phyloP scores from a whole-genome alignment of 2,329 filamentous ascomycete species.

The Tolypocladium endophyticum region DNA sequence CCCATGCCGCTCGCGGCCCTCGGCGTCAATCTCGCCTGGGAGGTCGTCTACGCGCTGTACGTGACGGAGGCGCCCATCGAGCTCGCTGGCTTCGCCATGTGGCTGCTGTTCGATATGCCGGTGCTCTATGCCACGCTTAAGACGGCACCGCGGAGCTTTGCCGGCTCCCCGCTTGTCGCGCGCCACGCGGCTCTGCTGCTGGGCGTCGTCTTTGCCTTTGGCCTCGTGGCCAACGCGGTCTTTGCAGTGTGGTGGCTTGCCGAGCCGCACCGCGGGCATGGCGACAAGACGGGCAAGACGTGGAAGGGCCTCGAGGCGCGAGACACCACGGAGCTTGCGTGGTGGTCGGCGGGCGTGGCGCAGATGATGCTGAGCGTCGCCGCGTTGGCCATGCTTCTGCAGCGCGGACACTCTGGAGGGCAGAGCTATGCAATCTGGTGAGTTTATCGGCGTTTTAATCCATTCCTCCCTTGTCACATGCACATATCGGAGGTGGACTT shows the following conservation, averaged over 20 bases:
- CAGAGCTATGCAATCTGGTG: conserved; percentile 38
- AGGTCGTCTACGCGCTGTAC: conserved; percentile 36
- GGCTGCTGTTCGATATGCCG: conserved; percentile 37
- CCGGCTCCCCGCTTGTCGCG: conserved; percentile 27
- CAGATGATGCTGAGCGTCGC: conserved; percentile 30
- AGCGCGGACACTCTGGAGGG: conserved; percentile 36
- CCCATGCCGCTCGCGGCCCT: conserved; percentile 38
- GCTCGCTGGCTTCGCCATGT: conserved; percentile 30
- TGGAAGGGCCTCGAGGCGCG: conserved; percentile 27
- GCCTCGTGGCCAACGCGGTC: conserved; percentile 26
- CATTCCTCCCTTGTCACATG: background rate
- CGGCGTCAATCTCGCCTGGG: conserved; percentile 40
- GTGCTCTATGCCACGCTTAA: conserved; percentile 35
- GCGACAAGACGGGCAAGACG: conserved; percentile 33
- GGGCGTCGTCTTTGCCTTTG: conserved; percentile 21
- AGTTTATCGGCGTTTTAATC: conserved; percentile 12
- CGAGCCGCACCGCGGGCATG: conserved; percentile 26
- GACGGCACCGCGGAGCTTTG: conserved; percentile 32
- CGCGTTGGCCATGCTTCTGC: conserved; percentile 31
- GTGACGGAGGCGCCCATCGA: conserved; percentile 34
- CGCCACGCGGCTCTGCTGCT: conserved; percentile 28
- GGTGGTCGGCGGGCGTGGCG: conserved; percentile 33
- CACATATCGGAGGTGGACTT: background rate
- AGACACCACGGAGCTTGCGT: conserved; percentile 39
- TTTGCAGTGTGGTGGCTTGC: conserved; percentile 38